Conservation (phyloP, 1,284 basidiomycete genomes). For the Trichosporon asahii region DNA sequence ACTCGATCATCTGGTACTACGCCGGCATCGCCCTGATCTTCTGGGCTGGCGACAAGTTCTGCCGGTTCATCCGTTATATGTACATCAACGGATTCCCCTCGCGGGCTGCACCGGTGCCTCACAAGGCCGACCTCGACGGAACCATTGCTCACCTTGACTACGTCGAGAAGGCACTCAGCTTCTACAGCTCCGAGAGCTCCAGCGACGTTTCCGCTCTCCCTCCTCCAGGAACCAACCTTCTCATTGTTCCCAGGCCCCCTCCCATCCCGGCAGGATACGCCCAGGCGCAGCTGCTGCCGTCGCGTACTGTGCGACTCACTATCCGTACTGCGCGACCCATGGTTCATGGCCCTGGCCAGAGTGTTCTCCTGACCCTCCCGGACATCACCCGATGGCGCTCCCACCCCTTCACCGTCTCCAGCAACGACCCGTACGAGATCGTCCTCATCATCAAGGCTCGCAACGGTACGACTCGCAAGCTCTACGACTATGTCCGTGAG, state of each 20-base stretch:
- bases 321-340: conserved; percentile 63
- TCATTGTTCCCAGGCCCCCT: conserved; percentile 18
- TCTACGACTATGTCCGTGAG: conserved; percentile 61
- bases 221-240: conserved; percentile 6
- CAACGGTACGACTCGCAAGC: conserved; percentile 67
- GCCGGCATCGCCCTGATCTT: conserved; percentile 63
- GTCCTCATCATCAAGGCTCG: conserved; percentile 73
- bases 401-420: conserved; percentile 79
- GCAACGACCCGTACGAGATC: conserved; percentile 64
- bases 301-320: conserved; percentile 69
- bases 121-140: background rate
- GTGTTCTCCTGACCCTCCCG: conserved; percentile 67
- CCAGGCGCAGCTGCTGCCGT: conserved; percentile 72
- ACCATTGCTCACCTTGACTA: conserved; percentile 13
- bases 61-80: conserved; percentile 61
- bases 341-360: conserved; percentile 67
- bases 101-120: conserved; percentile 4
- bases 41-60: conserved; percentile 66
- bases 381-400: conserved; percentile 64
- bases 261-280: conserved; percentile 57
- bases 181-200: conserved; percentile 5
- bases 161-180: conserved; percentile 11
- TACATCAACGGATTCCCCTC: conserved; percentile 61
- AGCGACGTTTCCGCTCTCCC: background rate
- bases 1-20: conserved; percentile 60